These are phyloP conservation scores for Ascochyta lentis DNA, from an alignment of 2,329 filamentous ascomycete genomes.

Conservation along the genomic window DNA sequence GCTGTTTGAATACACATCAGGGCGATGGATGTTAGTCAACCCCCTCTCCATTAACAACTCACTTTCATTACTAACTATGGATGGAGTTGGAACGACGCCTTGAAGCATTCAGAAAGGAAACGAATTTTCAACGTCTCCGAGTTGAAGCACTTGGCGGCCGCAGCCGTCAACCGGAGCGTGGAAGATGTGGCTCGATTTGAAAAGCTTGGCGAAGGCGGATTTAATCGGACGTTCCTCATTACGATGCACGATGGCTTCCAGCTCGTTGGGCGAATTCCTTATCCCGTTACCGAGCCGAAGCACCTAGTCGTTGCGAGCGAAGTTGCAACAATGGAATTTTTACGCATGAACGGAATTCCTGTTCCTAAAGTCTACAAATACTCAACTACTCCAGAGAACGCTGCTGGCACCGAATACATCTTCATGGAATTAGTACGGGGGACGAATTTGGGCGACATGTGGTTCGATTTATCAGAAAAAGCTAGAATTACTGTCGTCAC, in stretches of 20 bases:
- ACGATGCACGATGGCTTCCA: conserved; percentile 36
- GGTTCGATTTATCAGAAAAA: conserved; percentile 36
- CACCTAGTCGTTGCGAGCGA: conserved; percentile 46
- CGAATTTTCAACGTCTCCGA: conserved; percentile 29
- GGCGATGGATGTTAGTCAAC: conserved; percentile 31
- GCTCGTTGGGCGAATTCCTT: conserved; percentile 35
- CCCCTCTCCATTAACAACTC: neutral
- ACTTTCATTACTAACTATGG: conserved; percentile 17
- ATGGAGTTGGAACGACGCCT: conserved; percentile 29
- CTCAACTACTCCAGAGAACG: conserved; percentile 44
- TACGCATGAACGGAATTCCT: conserved; percentile 42
- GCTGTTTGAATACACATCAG: conserved; percentile 33
- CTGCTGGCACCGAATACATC: conserved; percentile 50
- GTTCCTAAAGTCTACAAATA: conserved; percentile 48
- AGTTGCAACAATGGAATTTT: conserved; percentile 47
- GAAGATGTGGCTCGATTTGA: conserved; percentile 32
- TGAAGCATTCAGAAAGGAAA: conserved; percentile 27
- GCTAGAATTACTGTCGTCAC: conserved; percentile 31
- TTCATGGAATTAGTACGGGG: conserved; percentile 49
- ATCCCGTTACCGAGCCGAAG: conserved; percentile 30
- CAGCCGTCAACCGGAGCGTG: conserved; percentile 27
- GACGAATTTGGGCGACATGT: conserved; percentile 40
- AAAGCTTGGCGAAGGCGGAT: conserved; percentile 36
- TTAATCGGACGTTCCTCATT: conserved; percentile 35
- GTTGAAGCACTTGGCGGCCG: conserved; percentile 37